Evolutionary conservation across 2,329 filamentous ascomycete species (phyloP), one percentile per base, ranked within the genome.

Genomic region (Tolypocladium tundrense): DNA sequence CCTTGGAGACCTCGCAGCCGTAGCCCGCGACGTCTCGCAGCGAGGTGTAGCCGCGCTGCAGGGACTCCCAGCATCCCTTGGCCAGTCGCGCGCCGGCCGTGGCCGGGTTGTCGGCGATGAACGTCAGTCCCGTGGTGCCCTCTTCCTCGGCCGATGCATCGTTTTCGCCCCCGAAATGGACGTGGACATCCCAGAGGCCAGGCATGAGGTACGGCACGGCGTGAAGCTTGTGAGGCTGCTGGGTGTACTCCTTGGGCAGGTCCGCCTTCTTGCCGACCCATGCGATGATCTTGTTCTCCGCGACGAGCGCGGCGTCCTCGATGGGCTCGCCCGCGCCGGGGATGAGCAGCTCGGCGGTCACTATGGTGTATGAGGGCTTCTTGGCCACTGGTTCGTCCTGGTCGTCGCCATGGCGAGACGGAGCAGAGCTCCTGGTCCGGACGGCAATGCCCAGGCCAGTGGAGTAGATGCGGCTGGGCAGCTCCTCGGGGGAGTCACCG

Each of bases 181-280:
- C 70, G 63, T 81, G 79, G 60, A 72, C 75, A 58, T 82, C 79
- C 78, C 79, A 81, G 21, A 82, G 72, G 1, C 79, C 79, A 0
- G 79, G 78, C 68, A 81, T 75, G 5, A 79, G 63, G 16, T 76
- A 72, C 0, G 74, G 72, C 27, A 79, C 74, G 24, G 55, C 52
- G 60, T 63, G 63, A 63, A 53, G 57, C 41, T 62, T 64, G 58
- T 70, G 66, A 3, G 67, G 59, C 2, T 59, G 62, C 7, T 64
- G 58, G 7, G 63, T 66, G 65, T 72, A 75, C 24, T 68, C 60
- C 2, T 58, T 33, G 0, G 73, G 73, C 4, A 75, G 41, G 19
- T 63, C 55, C 41, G 62, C 55, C 27, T 65, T 59, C 1, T 65
- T 21, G 50, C 73, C 72, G 51, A 74, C 65, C 73, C 72, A 75